phyloP scores from a whole-genome alignment of 2,329 filamentous ascomycete species.

The Esteya vermicola region DNA sequence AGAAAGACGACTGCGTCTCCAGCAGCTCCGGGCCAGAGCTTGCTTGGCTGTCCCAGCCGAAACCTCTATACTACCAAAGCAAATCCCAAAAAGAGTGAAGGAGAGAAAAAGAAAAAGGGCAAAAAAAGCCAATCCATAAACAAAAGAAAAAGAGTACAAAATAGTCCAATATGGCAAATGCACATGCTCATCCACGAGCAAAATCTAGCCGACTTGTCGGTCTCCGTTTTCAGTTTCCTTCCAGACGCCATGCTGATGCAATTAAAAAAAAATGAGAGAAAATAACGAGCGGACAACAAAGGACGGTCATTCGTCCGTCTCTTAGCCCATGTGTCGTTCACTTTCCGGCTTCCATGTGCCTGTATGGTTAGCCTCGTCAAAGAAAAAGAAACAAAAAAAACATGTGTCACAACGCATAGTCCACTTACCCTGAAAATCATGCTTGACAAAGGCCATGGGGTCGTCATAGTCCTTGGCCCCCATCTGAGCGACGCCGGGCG shows the following conservation, averaged over 20 bases:
- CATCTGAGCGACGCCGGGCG: constrained; percentile 88
- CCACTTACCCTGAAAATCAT: constrained; percentile 77
- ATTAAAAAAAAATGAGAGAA: not conserved
- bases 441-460: constrained; percentile 94
- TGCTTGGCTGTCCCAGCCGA: too few relatives aligned
- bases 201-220: too few relatives aligned
- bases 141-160: not conserved
- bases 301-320: not conserved
- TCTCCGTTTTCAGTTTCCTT: too few relatives aligned
- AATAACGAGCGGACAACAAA: not conserved
- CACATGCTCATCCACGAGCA: too few relatives aligned
- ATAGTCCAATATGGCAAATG: too few relatives aligned
- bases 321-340: constrained; percentile 53
- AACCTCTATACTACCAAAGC: too few relatives aligned
- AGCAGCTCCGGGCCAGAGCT: too few relatives aligned
- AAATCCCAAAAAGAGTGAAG: not conserved
- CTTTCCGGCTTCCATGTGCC: constrained; percentile 65
- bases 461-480: constrained; percentile 76
- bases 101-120: not conserved
- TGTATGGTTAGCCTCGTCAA: constrained; percentile 20
- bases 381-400: too few relatives aligned
- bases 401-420: not conserved
- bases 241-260: constrained; percentile 3
- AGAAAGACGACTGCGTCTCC: too few relatives aligned
- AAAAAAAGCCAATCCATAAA: not conserved